Evolutionary conservation across 352 stramenopile genomes (phyloP).

Genomic region (Phytophthora kernoviae): DNA sequence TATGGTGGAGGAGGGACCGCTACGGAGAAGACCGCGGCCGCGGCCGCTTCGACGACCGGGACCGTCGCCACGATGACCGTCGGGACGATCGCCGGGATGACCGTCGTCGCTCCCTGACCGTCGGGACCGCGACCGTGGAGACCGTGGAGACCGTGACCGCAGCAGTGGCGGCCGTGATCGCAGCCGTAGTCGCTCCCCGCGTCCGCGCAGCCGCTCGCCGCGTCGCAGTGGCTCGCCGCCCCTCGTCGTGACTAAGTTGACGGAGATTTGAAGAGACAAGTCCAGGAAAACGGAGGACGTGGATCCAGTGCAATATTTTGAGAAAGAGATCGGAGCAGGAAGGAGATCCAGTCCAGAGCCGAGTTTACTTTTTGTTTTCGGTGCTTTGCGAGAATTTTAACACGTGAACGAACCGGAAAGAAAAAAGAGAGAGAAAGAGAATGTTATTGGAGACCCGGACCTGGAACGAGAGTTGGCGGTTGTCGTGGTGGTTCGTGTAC

Average conservation of each 20-base stretch:
- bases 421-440: slow-evolving; percentile 27
- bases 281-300: neutral
- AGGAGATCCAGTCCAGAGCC: slow-evolving; percentile 21
- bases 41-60: slow-evolving; percentile 41
- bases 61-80: slow-evolving; percentile 24
- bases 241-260: slow-evolving; percentile 57
- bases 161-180: slow-evolving; percentile 41
- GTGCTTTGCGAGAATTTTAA: slow-evolving; percentile 36
- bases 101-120: slow-evolving; percentile 43
- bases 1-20: slow-evolving; percentile 25
- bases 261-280: slow-evolving; percentile 6
- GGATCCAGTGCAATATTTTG: neutral
- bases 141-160: slow-evolving; percentile 42
- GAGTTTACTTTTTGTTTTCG: slow-evolving; percentile 37
- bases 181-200: slow-evolving; percentile 50
- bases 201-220: slow-evolving; percentile 52
- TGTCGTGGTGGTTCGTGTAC: slow-evolving; percentile 20
- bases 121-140: too few species aligned
- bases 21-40: slow-evolving; percentile 31
- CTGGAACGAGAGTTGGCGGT: slow-evolving; percentile 32
- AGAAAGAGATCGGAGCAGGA: neutral
- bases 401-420: slow-evolving; percentile 37
- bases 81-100: slow-evolving; percentile 36
- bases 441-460: slow-evolving; percentile 25
- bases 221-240: slow-evolving; percentile 40